Evolutionary conservation across 148 eudicot species (phyloP), one percentile per base, ranked within the genome.

Genomic region (Rhododendron williamsianum): DNA sequence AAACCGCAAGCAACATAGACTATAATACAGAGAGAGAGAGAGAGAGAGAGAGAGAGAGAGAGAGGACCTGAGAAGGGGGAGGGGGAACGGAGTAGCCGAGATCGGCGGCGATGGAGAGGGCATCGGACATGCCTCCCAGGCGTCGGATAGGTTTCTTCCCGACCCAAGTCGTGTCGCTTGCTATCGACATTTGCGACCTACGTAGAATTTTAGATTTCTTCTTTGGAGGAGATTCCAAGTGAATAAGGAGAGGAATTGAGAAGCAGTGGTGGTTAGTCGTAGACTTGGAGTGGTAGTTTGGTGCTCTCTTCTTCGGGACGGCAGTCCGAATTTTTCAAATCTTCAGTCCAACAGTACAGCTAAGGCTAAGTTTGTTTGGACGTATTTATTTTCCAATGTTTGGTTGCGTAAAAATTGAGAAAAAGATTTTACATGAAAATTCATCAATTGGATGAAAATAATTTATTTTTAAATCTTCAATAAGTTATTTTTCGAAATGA

Each of bases 51-150:
- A 27, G 27, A 41, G 43, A 85, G n/a, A 35, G 16, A 48, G 27
- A 69, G 48, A 80, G 71, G 82, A 92, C 94, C 93, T 91, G 95
- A 76, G 93, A 88, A 72, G 89, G 88, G 81, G 92, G 88, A 86
- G 86, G 84, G 69, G 90, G 74, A 6, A 91, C 85, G 2, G 89
- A 89, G 76, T 86, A 93, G 46, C 95, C 95, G 18, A 93, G 93
- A 88, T 91, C 95, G 19, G 93, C 86, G 87, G 95, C 95, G 88
- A 93, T 90, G 46, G 95, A 89, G 82, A 93, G 92, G 63, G 95
- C 93, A 86, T 93, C 95, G 12, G 93, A 93, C 95, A 93, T 93
- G 6, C 95, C 93, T 78, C 95, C 95, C 23, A 93, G 86, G 45
- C 95, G 90, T 67, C 92, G 84, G 58, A 91, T 71, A 9, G 95